Conservation (phyloP, 176 grass and related monocot species). For the Oryza australiensis region DNA sequence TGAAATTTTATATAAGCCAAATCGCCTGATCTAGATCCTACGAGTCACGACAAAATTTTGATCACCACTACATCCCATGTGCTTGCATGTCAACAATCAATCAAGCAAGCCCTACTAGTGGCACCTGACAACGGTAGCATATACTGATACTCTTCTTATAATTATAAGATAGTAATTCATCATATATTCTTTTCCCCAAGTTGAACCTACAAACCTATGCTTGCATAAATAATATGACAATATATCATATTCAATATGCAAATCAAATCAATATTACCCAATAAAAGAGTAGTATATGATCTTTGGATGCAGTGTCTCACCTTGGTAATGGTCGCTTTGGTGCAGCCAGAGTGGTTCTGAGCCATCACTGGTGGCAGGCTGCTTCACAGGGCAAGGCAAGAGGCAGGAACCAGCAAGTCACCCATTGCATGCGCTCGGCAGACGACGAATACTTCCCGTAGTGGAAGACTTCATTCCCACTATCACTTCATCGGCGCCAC, state of each 20-base stretch:
- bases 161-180: not conserved
- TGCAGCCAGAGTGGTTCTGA: not conserved
- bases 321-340: not conserved
- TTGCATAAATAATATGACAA: no score
- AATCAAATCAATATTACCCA: not conserved
- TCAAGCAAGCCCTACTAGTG: no score
- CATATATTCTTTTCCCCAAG: no score
- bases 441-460: slow-evolving; percentile 1
- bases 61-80: no score
- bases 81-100: no score
- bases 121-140: not conserved
- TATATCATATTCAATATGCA: no score
- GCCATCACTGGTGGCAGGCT: not conserved
- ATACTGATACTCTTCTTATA: no score
- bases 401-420: not conserved
- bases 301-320: not conserved
- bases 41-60: no score
- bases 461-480: slow-evolving; percentile 64
- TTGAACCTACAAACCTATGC: no score
- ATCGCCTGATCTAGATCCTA: no score
- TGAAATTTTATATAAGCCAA: no score
- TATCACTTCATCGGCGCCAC: not conserved
- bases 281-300: not conserved
- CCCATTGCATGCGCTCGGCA: slow-evolving; percentile 42
- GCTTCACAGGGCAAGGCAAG: not conserved